Evolutionary conservation across 306 rosid genomes (phyloP).

Genomic region (Hylodesmum podocarpum): DNA sequence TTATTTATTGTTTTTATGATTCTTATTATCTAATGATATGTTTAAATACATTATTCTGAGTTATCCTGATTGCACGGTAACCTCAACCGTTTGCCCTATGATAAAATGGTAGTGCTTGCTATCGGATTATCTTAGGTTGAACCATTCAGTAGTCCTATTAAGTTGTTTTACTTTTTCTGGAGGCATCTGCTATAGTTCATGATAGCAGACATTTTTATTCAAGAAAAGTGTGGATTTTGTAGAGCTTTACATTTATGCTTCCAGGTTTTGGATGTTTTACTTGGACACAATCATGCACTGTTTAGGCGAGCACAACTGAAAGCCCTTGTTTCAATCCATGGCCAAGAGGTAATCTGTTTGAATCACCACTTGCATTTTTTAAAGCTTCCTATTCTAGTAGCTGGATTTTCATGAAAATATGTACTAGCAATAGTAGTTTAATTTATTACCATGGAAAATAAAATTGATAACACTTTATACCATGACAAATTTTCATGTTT

Average conservation of each 20-base stretch:
- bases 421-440: neutral
- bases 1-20: neutral
- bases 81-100: neutral
- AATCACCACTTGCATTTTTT: slow-evolving; percentile 51
- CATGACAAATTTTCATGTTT: slow-evolving; percentile 3
- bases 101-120: neutral
- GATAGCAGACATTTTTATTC: neutral
- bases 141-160: slow-evolving; percentile 6
- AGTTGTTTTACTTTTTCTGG: neutral
- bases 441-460: neutral
- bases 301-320: slow-evolving; percentile 94
- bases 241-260: slow-evolving; percentile 36
- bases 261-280: slow-evolving; percentile 76
- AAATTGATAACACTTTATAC: slow-evolving; percentile 1
- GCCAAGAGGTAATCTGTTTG: slow-evolving; percentile 79
- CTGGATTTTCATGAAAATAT: slow-evolving; percentile 15
- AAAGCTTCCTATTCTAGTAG: slow-evolving; percentile 31
- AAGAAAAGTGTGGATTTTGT: slow-evolving; percentile 20
- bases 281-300: slow-evolving; percentile 78
- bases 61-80: neutral
- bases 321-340: slow-evolving; percentile 86
- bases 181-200: neutral
- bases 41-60: neutral
- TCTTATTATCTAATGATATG: neutral
- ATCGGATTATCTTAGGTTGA: neutral